These are phyloP conservation scores for Arthroderma sp. DNA, from an alignment of 2,329 filamentous ascomycete species.

Conservation along the genomic window DNA sequence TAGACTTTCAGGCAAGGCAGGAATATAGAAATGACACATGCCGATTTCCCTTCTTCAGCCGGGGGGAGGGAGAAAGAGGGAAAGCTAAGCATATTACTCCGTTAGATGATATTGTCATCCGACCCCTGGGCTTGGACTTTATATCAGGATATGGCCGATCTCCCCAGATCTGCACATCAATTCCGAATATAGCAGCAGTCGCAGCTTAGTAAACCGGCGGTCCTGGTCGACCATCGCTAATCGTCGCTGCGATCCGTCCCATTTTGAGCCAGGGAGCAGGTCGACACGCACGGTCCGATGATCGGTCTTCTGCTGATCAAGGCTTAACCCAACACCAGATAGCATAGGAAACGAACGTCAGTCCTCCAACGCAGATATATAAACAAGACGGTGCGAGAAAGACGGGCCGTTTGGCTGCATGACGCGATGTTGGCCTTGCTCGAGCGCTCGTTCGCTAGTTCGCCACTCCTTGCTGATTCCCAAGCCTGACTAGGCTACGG, in stretches of 20 bases:
- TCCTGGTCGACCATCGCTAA: background rate
- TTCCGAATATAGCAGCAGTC: background rate
- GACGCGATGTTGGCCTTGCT: background rate
- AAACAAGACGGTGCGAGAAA: background rate
- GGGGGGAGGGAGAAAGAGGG: slow-evolving; percentile 42
- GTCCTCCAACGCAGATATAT: background rate
- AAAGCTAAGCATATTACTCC: slow-evolving; percentile 94
- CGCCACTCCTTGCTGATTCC: background rate
- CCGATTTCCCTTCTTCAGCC: slow-evolving; percentile 2
- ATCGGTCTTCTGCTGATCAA: slow-evolving; percentile 3
- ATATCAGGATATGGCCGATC: background rate
- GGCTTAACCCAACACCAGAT: background rate
- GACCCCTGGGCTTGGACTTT: background rate
- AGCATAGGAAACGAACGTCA: background rate
- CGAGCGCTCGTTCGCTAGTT: background rate
- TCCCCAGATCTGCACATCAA: background rate
- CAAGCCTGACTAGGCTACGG: background rate
- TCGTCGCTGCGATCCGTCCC: background rate
- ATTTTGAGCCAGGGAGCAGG: background rate
- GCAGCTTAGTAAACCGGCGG: background rate
- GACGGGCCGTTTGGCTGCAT: background rate
- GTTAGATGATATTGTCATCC: slow-evolving; percentile 44
- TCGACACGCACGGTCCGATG: background rate
- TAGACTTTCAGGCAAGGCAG: background rate
- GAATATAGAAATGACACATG: slow-evolving; percentile 3